Evolutionary conservation across 2,329 filamentous ascomycete genomes (phyloP).

Genomic region (Alternaria burnsii): DNA sequence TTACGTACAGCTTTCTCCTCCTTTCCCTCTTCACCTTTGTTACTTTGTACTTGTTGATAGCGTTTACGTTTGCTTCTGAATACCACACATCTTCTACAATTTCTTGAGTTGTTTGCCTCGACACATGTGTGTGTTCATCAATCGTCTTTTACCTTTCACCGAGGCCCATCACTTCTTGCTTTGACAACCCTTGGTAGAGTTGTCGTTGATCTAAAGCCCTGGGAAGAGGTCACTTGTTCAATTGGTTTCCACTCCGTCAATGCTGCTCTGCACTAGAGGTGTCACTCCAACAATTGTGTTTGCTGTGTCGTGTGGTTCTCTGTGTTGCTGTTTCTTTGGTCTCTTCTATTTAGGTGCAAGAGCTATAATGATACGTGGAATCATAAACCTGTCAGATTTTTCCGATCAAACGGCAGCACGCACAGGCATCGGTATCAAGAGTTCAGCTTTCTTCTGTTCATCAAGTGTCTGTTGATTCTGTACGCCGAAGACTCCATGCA

Average conservation of each 20-base stretch:
- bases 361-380: neutral
- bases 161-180: neutral
- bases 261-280: neutral
- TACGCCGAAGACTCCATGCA: neutral
- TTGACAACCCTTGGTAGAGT: neutral
- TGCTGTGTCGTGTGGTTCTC: neutral
- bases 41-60: neutral
- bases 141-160: neutral
- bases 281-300: neutral
- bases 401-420: neutral
- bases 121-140: neutral
- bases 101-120: neutral
- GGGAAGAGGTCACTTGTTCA: neutral
- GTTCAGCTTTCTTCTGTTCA: neutral
- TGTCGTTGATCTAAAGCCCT: neutral
- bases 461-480: neutral
- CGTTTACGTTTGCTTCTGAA: neutral
- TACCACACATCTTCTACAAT: neutral
- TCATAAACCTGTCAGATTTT: neutral
- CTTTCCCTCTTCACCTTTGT: neutral
- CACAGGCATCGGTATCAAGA: neutral
- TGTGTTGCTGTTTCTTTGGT: neutral
- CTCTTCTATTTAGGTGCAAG: neutral
- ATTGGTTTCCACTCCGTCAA: neutral
- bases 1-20: neutral